A percentile compares a stretch with the other conserved stretches of the same genome.
Evolutionary conservation across 2,329 filamentous ascomycete genomes (phyloP).

Genomic region (Hymenoscyphus repandus): DNA sequence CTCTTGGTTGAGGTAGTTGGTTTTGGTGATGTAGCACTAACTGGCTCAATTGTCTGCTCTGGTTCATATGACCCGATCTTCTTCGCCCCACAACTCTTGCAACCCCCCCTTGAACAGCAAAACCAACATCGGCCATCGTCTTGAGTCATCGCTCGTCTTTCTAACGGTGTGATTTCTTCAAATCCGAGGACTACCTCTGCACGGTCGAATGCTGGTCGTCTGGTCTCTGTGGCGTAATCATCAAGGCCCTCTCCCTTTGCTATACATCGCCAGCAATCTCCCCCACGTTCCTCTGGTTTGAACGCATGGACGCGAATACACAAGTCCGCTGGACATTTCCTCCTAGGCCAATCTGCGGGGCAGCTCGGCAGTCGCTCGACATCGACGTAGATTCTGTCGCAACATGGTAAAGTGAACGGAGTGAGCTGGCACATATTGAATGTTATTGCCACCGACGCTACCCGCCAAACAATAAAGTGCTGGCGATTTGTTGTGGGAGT

Average conservation of each 20-base stretch:
- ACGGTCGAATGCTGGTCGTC: slow-evolving; percentile 23
- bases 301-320: slow-evolving; percentile 17
- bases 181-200: slow-evolving; percentile 19
- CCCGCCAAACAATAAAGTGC: neutral
- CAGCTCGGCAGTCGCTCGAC: slow-evolving; percentile 20
- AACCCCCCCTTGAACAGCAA: slow-evolving; percentile 16
- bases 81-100: slow-evolving; percentile 13
- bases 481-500: neutral
- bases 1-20: neutral
- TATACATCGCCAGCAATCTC: slow-evolving; percentile 26
- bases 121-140: slow-evolving; percentile 19
- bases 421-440: slow-evolving; percentile 23
- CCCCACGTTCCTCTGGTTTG: slow-evolving; percentile 9
- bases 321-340: slow-evolving; percentile 25
- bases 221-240: slow-evolving; percentile 11
- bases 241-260: slow-evolving; percentile 3
- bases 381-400: slow-evolving; percentile 22
- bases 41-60: neutral
- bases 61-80: neutral
- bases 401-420: slow-evolving; percentile 23
- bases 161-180: slow-evolving; percentile 12
- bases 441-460: neutral
- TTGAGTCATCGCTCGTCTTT: slow-evolving; percentile 14
- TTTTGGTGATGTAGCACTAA: neutral
- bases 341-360: slow-evolving; percentile 21